phyloP scores from a whole-genome alignment of 2,329 filamentous ascomycete genomes.

The Monascus ruber region DNA sequence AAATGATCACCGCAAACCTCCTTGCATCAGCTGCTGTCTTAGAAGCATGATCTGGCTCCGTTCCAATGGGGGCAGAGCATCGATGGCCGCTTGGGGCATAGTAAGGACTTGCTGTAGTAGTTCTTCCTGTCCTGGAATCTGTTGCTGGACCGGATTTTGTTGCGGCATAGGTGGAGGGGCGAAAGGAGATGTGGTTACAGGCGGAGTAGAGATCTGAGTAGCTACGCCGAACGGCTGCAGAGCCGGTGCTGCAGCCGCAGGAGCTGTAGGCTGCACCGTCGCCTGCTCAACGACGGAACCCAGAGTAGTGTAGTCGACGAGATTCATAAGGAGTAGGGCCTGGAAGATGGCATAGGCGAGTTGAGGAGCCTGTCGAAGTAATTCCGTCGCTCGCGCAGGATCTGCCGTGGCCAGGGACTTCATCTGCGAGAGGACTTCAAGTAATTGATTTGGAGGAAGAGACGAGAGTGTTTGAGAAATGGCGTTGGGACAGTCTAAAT shows the following conservation, averaged over 20 bases:
- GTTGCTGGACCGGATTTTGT: conserved; percentile 29
- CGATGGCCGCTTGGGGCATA: conserved; percentile 69
- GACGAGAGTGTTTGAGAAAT: conserved; percentile 85
- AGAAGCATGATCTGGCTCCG: conserved; percentile 69
- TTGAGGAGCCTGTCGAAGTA: conserved; percentile 81
- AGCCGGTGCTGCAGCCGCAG: conserved; percentile 20
- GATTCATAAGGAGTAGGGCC: conserved; percentile 79
- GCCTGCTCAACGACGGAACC: conserved; percentile 63
- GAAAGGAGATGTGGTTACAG: conserved; percentile 32
- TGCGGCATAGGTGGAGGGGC: conserved; percentile 35
- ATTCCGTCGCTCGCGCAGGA: conserved; percentile 70
- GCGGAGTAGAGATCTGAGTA: conserved; percentile 43
- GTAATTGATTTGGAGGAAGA: conserved; percentile 74
- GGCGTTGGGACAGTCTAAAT: conserved; percentile 74
- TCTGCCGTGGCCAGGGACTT: conserved; percentile 77
- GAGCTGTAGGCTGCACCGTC: conserved; percentile 29
- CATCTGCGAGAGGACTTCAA: conserved; percentile 91
- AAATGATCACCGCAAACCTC: conserved; percentile 21
- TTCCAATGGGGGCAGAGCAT: conserved; percentile 63
- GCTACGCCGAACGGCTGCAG: conserved; percentile 26
- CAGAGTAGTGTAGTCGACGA: conserved; percentile 76
- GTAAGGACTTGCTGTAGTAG: conserved; percentile 72
- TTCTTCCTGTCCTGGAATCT: conserved; percentile 52
- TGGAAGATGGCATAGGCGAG: conserved; percentile 93
- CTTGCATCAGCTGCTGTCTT: conserved; percentile 49